Evolutionary conservation across 192 early-diverging fungal species (phyloP), one percentile per base, ranked within the genome.

Genomic region (Piromyces finnis): DNA sequence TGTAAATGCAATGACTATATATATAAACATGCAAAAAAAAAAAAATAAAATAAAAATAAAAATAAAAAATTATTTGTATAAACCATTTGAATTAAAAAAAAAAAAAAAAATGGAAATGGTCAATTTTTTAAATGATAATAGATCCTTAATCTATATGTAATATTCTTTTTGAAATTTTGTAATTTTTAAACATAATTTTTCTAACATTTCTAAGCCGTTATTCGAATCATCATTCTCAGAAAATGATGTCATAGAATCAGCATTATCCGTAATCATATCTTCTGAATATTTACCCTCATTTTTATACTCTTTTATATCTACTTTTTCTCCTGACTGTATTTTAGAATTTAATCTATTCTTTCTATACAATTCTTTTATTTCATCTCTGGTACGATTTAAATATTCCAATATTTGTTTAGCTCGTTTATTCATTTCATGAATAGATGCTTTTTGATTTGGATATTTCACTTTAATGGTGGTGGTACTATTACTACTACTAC

Each of bases 351-450:
- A 68, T 68, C 9, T 68, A 7, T 68, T 68, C 9, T 68, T 68
- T 68, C 51, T 68, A 68, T 68, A 68, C 22, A 68, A 68, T 68
- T 68, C 51, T 68, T 68, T 68, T 9, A 68, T 17, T 22, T 68
- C 51, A 26, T 6, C 22, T n/a, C 51, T 68, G 9, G 51, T 68
- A n/a, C 89, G 84, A 29, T 84, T 81, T 12, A 91, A 86, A 80
- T 88, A 92, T 29, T 92, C 92, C 32, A 88, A 82, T 29, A 92
- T 83, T 35, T 89, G 90, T 82, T 90, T 92, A 17, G 88, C 87
- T 16, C 92, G 86, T 81, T 87, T 89, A 82, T 84, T 89, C 92
- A 92, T 92, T 78, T 92, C 92, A 37, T 81, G 82, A 27, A 92
- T 68, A 15, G 86, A 84, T 82, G 91, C 86, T 28, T 84, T 82